phyloP scores from a whole-genome alignment of 768 basidiomycete species.

The Tricholoma bakamatsutake region DNA sequence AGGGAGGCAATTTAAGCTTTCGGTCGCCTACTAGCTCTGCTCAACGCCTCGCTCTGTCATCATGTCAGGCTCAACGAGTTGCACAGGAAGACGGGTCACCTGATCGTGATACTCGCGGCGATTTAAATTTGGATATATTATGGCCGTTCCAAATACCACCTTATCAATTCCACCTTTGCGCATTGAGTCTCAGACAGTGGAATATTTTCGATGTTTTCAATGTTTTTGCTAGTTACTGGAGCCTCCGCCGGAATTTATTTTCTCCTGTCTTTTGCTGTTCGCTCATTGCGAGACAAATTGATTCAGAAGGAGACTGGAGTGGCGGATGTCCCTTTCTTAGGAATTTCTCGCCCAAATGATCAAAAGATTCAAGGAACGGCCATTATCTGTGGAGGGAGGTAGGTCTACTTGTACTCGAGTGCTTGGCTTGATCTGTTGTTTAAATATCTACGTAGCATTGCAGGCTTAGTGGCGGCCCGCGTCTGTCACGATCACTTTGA shows the following conservation, averaged over 20 bases:
- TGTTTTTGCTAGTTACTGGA: not conserved
- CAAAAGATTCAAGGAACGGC: not conserved
- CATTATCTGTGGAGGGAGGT: not conserved
- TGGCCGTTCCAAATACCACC: not conserved
- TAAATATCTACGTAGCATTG: slow-evolving; percentile 22
- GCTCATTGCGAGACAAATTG: not conserved
- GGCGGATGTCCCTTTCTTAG: not conserved
- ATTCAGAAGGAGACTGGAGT: not conserved
- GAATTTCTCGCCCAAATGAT: not conserved
- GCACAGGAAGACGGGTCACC: no score
- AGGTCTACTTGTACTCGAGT: no score
- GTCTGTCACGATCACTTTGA: slow-evolving; percentile 27
- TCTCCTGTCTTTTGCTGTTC: not conserved
- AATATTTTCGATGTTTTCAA: no score
- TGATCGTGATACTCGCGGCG: no score
- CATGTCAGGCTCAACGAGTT: no score
- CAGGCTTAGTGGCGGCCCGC: slow-evolving; percentile 24
- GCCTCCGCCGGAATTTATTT: not conserved
- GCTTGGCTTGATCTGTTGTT: no score
- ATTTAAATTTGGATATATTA: not conserved
- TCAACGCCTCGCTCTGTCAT: no score
- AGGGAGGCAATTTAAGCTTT: no score
- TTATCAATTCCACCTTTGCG: not conserved
- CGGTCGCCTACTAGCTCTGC: no score
- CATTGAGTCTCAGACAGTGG: not conserved